Evolutionary conservation across 2,329 filamentous ascomycete genomes (phyloP).

Genomic region (Xenosphaeropsis pyriputrescens): DNA sequence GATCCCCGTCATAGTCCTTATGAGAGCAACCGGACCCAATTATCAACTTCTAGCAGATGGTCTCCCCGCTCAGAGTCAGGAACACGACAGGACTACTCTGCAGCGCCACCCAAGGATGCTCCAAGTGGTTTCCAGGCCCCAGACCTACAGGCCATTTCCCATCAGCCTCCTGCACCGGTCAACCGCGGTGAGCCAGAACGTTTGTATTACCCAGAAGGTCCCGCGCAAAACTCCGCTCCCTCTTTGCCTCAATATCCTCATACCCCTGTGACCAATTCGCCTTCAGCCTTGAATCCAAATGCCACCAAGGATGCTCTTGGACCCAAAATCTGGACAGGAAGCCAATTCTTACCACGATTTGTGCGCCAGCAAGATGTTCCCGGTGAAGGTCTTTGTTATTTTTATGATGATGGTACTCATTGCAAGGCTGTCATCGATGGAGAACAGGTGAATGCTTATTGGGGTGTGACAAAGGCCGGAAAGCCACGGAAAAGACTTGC

Average conservation of each 20-base stretch:
- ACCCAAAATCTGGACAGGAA: constrained; percentile 56
- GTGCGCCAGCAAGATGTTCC: constrained; percentile 51
- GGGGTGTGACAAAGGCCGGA: constrained; percentile 88
- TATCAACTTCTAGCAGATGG: constrained; percentile 11
- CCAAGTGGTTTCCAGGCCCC: background rate
- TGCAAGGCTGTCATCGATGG: constrained; percentile 77
- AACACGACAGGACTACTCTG: constrained; percentile 10
- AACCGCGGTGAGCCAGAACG: constrained; percentile 9
- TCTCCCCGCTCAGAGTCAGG: constrained; percentile 13
- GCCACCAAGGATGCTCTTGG: constrained; percentile 42
- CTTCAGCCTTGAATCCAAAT: constrained; percentile 8
- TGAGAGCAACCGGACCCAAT: constrained; percentile 7
- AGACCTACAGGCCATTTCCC: background rate
- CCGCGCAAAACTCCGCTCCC: constrained; percentile 5
- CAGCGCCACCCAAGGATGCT: background rate
- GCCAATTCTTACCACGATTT: constrained; percentile 51
- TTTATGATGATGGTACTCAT: constrained; percentile 73
- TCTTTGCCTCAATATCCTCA: constrained; percentile 10
- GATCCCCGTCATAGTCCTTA: constrained; percentile 8
- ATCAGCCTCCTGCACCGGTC: background rate
- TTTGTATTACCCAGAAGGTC: constrained; percentile 9
- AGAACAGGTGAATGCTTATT: constrained; percentile 75
- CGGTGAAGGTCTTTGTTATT: constrained; percentile 69
- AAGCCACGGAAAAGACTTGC: constrained; percentile 85
- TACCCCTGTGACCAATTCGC: constrained; percentile 10